Evolutionary conservation across 345 rosid genomes (phyloP).

Genomic region (Laguncularia racemosa): DNA sequence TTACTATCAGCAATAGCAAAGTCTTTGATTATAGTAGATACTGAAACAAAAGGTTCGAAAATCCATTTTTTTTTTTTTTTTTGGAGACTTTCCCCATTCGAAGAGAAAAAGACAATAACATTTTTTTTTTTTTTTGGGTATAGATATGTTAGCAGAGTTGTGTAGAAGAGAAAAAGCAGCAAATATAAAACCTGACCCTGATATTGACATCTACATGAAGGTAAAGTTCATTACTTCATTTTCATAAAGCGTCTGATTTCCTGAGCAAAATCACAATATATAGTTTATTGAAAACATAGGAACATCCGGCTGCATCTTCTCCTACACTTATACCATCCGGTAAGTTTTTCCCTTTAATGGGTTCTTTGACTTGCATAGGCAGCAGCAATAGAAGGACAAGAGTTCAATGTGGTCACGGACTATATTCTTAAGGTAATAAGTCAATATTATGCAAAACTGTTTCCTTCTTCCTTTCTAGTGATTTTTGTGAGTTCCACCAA

Average conservation of each 20-base stretch:
- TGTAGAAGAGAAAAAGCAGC: slow-evolving; percentile 75
- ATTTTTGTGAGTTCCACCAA: not conserved
- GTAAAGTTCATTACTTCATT: slow-evolving; percentile 11
- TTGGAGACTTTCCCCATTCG: too few relatives aligned
- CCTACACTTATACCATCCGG: too few relatives aligned
- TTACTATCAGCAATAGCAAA: too few relatives aligned
- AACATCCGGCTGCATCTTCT: not conserved
- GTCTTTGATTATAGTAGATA: too few relatives aligned
- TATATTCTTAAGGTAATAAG: slow-evolving; percentile 42
- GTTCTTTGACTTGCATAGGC: slow-evolving; percentile 24
- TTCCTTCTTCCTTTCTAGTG: not conserved
- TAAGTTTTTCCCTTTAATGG: too few relatives aligned
- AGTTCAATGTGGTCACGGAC: slow-evolving; percentile 38
- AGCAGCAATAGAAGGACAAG: slow-evolving; percentile 34
- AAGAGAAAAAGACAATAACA: too few relatives aligned
- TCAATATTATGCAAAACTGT: not conserved
- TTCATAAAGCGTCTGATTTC: too few relatives aligned
- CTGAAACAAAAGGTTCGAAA: too few relatives aligned
- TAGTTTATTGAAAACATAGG: not conserved
- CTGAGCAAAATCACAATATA: too few relatives aligned
- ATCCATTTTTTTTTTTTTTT: too few relatives aligned
- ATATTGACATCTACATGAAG: slow-evolving; percentile 80
- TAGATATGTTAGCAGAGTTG: slow-evolving; percentile 66
- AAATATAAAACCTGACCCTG: slow-evolving; percentile 73
- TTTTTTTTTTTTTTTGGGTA: not conserved